Evolutionary conservation across 2,329 filamentous ascomycete genomes (phyloP), one percentile per base, ranked within the genome.

Genomic region (Phialophora verrucosa): DNA sequence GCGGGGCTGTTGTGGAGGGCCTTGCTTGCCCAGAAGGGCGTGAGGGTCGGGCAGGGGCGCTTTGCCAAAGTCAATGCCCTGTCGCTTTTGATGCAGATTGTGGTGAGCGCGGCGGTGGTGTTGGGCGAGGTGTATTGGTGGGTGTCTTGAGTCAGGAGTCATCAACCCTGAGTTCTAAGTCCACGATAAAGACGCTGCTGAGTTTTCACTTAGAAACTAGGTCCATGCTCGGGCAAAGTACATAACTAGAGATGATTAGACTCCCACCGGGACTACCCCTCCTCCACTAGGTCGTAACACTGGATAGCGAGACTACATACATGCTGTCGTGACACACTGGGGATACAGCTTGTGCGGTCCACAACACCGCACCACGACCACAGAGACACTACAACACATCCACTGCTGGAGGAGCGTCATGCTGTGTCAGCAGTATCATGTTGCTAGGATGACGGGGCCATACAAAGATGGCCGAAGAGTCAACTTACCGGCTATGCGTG

Each of bases 121-220:
- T 64, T 70, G 49, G 71, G 71, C 3, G 62, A 73, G 53, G 42
- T 73, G 10, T 72, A 70, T 47, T 73, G 71, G 71, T 73, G 72
- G 57, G 51, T 32, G 32, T 66, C 44, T 0, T 25, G 29, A 31
- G 53, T 7, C n/a, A 32, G 6, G 51, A 54, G 14, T 20, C 25
- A 27, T 27, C 25, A 27, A 27, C 23, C 2, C 2, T n/a, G 2
- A 20, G 44, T 11, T 3, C 3, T 5, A 6, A 50, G 20, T 42
- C 14, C 32, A 12, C 32, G 10, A 35, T 35, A 35, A 4, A 35
- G 12, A 12, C 10, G 4, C 32, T 35, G 32, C 32, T 35, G 10
- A n/a, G n/a, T n/a, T n/a, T n/a, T n/a, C n/a, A n/a, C n/a, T n/a
- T n/a, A n/a, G n/a, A n/a, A n/a, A n/a, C n/a, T n/a, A n/a, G n/a